Base-by-base conservation (phyloP, 73 alveolate species). In the Stentor coeruleus region DNA sequence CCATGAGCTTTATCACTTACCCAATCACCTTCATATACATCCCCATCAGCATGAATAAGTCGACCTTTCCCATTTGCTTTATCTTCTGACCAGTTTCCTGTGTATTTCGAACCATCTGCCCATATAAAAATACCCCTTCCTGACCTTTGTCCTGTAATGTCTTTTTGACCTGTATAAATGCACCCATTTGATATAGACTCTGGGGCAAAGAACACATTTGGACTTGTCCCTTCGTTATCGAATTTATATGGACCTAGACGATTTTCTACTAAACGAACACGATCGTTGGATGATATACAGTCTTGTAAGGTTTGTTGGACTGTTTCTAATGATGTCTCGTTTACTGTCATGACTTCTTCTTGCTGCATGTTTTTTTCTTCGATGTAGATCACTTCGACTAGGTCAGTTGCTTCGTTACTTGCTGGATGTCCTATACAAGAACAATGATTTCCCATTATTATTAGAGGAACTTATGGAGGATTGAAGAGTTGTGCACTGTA, bases 1-100 rank as follows among this genome's bases (percentile, higher is more conserved):
- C 98, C 98, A 90, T 94, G 87, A 20, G 93, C 94, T 58, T 87
- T 60, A 76, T 83, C 93, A 74, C 87, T 87, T 3, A 20, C 42
- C 94, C 95, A 89, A 33, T 42, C 3, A 15, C 95, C 95, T 35
- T 89, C 92, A 82, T 89, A 87, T 31, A 85, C 74, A 59, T 87
- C 91, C 35, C 90, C 90, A 84, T 87, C 90, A 30, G 90, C 89
- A 75, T 87, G 88, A 28, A 87, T 35, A 14, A 75, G 74, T 59
- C 86, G 57, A 3, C 91, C 91, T 28, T 81, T 49, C 4, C 88
- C 91, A 4, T 82, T 85, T 15, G 89, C 89, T 59, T 85, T 85
- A 59, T 85, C 88, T 3, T 36, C 28, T 59, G 77, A 81, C 76
- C 91, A 85, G 37, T 80, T 58, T 6, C 91, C 91, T 57, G 80